A percentile compares a stretch with the other conserved stretches of the same genome.
These are phyloP conservation scores for Amaranthus palmeri DNA, from an alignment of 148 eudicot genomes.

Conservation along the genomic window DNA sequence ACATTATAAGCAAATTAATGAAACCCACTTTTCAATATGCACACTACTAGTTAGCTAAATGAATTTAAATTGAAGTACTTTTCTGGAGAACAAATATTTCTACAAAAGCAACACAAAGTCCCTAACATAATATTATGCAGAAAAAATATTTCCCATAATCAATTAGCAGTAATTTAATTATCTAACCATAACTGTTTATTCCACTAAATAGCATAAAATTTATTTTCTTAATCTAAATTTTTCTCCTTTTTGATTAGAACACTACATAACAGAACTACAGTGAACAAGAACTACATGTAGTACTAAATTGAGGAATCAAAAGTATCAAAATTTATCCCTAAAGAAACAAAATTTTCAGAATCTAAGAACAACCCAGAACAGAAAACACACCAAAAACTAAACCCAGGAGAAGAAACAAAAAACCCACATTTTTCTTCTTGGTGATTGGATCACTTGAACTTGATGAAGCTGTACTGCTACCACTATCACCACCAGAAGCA, in stretches of 20 bases:
- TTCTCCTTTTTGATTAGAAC: background rate
- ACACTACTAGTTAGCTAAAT: too few relatives aligned
- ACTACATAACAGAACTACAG: background rate
- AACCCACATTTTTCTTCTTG: constrained; percentile 62
- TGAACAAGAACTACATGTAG: background rate
- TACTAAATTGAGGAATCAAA: background rate
- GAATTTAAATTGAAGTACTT: too few relatives aligned
- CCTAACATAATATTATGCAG: too few relatives aligned
- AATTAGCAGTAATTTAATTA: too few relatives aligned
- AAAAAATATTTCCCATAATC: too few relatives aligned
- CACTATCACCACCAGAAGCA: constrained; percentile 14
- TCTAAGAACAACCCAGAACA: constrained; percentile 3
- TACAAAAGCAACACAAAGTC: too few relatives aligned
- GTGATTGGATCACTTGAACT: constrained; percentile 13
- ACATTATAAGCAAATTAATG: too few relatives aligned
- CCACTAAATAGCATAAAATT: background rate
- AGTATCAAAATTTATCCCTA: background rate
- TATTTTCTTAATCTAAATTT: background rate
- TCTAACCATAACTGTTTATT: background rate
- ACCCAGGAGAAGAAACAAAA: constrained; percentile 11
- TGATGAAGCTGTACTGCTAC: constrained; percentile 4
- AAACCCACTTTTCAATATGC: too few relatives aligned
- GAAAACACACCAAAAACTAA: constrained; percentile 12
- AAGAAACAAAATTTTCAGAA: background rate
- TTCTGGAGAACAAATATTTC: too few relatives aligned